A percentile compares a stretch with the other conserved stretches of the same genome.
phyloP scores from a whole-genome alignment of 2,329 filamentous ascomycete species.

The Albifimbria verrucaria region DNA sequence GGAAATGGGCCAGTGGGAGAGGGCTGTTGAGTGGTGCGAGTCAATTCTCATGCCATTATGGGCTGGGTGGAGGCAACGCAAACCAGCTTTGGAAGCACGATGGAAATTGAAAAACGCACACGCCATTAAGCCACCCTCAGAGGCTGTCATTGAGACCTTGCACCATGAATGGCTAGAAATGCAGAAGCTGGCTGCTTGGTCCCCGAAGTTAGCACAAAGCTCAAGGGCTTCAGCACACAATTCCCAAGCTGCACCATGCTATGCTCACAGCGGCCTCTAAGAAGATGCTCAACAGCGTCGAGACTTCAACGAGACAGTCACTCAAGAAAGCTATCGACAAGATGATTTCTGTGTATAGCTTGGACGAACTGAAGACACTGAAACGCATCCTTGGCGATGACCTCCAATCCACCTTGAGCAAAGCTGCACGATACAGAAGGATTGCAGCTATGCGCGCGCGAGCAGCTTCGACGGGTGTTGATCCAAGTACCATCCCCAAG shows the following conservation, averaged over 20 bases:
- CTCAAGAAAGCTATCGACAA: not conserved
- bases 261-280: conserved; percentile 30
- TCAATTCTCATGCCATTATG: conserved; percentile 73
- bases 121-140: conserved; percentile 19
- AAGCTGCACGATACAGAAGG: too few species aligned
- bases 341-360: not conserved
- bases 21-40: conserved; percentile 76
- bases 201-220: conserved; percentile 37
- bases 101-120: conserved; percentile 18
- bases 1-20: conserved; percentile 51
- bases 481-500: too few species aligned
- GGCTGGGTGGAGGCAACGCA: conserved; percentile 61
- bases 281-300: conserved; percentile 20
- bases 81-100: conserved; percentile 12
- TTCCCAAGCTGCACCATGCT: conserved; percentile 39
- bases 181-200: conserved; percentile 47
- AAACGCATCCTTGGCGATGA: not conserved
- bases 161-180: conserved; percentile 48
- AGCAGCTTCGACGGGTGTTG: not conserved
- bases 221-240: conserved; percentile 32
- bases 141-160: conserved; percentile 20
- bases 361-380: not conserved
- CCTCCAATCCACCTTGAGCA: not conserved
- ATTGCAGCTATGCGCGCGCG: too few species aligned
- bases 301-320: not conserved